phyloP scores from a whole-genome alignment of 768 basidiomycete species.

The Lactarius hengduanensis region DNA sequence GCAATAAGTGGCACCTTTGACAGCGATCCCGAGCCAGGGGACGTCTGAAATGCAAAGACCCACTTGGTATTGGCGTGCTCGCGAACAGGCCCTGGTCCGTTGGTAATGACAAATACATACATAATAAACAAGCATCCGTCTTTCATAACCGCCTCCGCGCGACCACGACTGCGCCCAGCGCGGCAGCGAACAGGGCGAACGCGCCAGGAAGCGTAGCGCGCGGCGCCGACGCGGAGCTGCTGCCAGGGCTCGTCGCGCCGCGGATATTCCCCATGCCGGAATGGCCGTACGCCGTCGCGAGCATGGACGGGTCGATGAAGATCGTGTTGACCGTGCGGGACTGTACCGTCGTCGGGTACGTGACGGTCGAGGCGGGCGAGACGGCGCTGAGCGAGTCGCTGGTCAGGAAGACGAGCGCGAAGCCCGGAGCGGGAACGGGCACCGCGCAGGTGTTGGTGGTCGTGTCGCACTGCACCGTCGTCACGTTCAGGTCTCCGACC shows the following conservation, averaged over 20 bases:
- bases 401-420: conserved; percentile 73
- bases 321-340: conserved; percentile 53
- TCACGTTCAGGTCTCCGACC: conserved; percentile 53
- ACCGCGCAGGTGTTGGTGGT: conserved; percentile 54
- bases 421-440: conserved; percentile 65
- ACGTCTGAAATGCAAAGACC: too few species aligned
- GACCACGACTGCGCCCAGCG: conserved; percentile 5
- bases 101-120: too few species aligned
- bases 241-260: conserved; percentile 38
- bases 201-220: not conserved
- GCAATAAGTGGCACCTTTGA: too few species aligned
- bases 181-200: not conserved
- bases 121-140: too few species aligned
- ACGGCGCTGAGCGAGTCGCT: conserved; percentile 40
- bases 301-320: conserved; percentile 50
- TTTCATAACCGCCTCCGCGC: not conserved
- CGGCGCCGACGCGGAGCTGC: not conserved
- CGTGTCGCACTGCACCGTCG: conserved; percentile 60
- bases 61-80: too few species aligned
- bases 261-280: conserved; percentile 34
- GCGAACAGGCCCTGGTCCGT: too few species aligned
- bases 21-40: too few species aligned
- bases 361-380: conserved; percentile 44
- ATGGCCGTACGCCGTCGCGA: conserved; percentile 65
- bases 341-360: conserved; percentile 47